Base-by-base conservation (phyloP, 179 eudicot species). In the Silene noctiflora region DNA sequence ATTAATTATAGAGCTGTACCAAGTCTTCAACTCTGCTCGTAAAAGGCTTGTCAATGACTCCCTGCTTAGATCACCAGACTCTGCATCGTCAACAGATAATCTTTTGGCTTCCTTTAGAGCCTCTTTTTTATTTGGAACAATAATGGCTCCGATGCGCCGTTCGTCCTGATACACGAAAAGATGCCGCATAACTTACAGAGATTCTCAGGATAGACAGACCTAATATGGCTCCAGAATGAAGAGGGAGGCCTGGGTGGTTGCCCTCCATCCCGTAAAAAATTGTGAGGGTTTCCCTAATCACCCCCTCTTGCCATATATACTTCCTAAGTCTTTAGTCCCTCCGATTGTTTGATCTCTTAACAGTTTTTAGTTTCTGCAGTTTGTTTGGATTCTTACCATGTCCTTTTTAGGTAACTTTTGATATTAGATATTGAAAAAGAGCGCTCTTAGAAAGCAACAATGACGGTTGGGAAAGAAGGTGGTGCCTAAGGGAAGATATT, bases 101-200 rank as follows among this genome's bases (percentile, higher is more conserved):
- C 75, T 84, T 79, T 87, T 91, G 69, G 96, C 93, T 16, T 85
- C 85, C 31, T 73, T 55, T 48, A 90, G 53, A 63, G 83, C 82
- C 82, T 93, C 98, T 79, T 93, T 95, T 79, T 88, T 87, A 83
- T 93, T 89, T 48, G 98, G 99, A 77, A 93, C 97, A 70, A 95
- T 81, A 5, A 95, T 75, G 72, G 99, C 99, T 79, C 97, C 97
- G 78, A 93, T 90, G 70, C 98, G 99, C 0, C 99, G 85, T 83
- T 87, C 90, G 71, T 95, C 99, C 99, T 91, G 78, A 62, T n/a
- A 59, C 66, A 72, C n/a, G 69, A 63, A 70, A 48, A 33, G 53
- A 76, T 51, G 35, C 53, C 21, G 20, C 12, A 55, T 14, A 44
- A 53, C 55, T 77, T 13, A 44, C 4, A 44, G 4, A 42, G 35